Percentiles rank a stretch among this genome's conserved stretches.
Evolutionary conservation across 768 basidiomycete species (phyloP).

Genomic region (Lentinula sp.): DNA sequence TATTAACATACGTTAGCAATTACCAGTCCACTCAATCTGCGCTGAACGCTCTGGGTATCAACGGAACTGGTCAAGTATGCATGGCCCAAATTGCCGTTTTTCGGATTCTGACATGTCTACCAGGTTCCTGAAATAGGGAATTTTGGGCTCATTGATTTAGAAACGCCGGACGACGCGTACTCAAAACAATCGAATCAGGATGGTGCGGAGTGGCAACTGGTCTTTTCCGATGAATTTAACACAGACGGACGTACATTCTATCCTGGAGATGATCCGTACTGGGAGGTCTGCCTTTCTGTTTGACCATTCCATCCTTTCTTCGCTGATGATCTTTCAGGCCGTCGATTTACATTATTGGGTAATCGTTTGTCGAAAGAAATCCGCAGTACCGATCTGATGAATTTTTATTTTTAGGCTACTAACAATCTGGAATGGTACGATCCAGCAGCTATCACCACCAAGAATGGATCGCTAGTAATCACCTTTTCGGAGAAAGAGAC

Average conservation of each 20-base stretch:
- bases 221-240: constrained; percentile 83
- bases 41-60: constrained; percentile 49
- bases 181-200: constrained; percentile 51
- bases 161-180: constrained; percentile 54
- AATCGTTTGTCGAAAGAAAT: background rate
- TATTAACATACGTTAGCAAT: constrained; percentile 23
- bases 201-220: constrained; percentile 47
- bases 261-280: constrained; percentile 80
- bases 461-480: constrained; percentile 64
- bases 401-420: constrained; percentile 44
- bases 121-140: constrained; percentile 64
- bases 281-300: constrained; percentile 49
- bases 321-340: constrained; percentile 17
- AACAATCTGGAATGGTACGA: constrained; percentile 87
- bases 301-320: background rate
- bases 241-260: constrained; percentile 71
- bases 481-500: constrained; percentile 53
- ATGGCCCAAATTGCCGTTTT: constrained; percentile 11
- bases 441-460: constrained; percentile 67
- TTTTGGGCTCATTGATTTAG: constrained; percentile 50
- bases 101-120: background rate
- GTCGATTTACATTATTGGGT: constrained; percentile 75
- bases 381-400: constrained; percentile 13
- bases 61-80: constrained; percentile 57
- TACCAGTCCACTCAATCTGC: constrained; percentile 21